Percentiles rank a stretch among this genome's conserved stretches.
Evolutionary conservation across 352 stramenopile genomes (phyloP).

Genomic region (Bremia lactucae): DNA sequence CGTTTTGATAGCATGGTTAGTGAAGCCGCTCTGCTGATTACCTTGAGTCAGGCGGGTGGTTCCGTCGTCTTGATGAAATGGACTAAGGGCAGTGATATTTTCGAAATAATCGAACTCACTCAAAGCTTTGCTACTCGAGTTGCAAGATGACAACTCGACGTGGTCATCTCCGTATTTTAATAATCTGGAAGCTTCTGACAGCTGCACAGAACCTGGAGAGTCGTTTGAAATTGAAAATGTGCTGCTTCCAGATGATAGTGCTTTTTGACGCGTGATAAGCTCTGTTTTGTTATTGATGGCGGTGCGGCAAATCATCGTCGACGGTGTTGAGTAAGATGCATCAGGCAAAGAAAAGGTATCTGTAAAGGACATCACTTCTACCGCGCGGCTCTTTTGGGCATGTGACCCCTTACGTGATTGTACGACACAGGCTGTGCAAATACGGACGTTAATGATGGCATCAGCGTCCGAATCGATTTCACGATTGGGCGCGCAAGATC

Average conservation of each 20-base stretch:
- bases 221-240: constrained; percentile 48
- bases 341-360: no score
- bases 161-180: constrained; percentile 11
- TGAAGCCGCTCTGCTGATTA: constrained; percentile 5
- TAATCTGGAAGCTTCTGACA: constrained; percentile 11
- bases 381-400: constrained; percentile 14
- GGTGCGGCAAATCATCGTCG: background rate
- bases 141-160: constrained; percentile 18
- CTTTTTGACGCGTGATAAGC: constrained; percentile 10
- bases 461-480: constrained; percentile 31
- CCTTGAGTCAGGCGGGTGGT: constrained; percentile 2
- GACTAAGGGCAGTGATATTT: constrained; percentile 13
- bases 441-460: constrained; percentile 26
- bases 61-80: constrained; percentile 16
- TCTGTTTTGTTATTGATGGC: constrained; percentile 11
- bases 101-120: constrained; percentile 54
- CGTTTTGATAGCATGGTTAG: background rate
- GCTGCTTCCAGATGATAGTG: constrained; percentile 33
- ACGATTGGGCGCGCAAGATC: constrained; percentile 43
- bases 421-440: constrained; percentile 59
- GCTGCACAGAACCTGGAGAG: constrained; percentile 21
- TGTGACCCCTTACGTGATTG: constrained; percentile 26
- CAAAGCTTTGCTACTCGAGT: constrained; percentile 46
- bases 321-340: background rate
- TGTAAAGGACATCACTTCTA: constrained; percentile 40